Evolutionary conservation across 257 asterid species (phyloP), one percentile per base, ranked within the genome.

Genomic region (Solanum sitiens): DNA sequence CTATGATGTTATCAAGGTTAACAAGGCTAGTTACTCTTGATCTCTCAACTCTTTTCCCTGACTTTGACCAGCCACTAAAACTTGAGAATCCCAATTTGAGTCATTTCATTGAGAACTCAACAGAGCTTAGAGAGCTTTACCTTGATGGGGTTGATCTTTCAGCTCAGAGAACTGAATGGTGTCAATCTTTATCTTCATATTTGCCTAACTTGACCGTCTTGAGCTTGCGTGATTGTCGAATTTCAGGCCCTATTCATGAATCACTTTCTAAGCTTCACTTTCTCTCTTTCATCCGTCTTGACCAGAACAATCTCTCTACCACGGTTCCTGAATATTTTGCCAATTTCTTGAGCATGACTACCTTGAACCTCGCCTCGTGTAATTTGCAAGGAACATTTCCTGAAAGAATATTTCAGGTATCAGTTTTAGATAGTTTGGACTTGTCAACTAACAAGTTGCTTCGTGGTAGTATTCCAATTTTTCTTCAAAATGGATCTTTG

Each of bases 111-210:
- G 89, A 84, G 89, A 91, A 93, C 67, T 92, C 89, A 11, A 67
- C 87, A 3, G 83, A 80, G 25, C 92, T 95, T 25, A 88, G 59
- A 83, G 93, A 91, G 35, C 92, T 95, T 35, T 83, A 94, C 87
- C 96, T 94, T 39, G 94, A 95, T 80, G 61, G 87, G 4, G 96
- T 94, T 44, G 16, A 91, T 86, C 70, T 94, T 61, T 92, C 94
- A 8, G 23, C 93, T n/a, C 86, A 88, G 25, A 76, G 71, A 15
- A 83, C n/a, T 37, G 90, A 90, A 3, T 94, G 95, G 95, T 79
- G 90, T 72, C 88, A 20, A 80, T 86, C 90, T 9, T 27, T 94
- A 20, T 87, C 94, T 7, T 91, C 91, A 13, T 85, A 93, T 25
- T 61, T 90, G 59, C 95, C 90, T 5, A 87, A 91, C 42, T 87